phyloP scores from a whole-genome alignment of 23 red algal genomes.

The Gracilaria gracilis region DNA sequence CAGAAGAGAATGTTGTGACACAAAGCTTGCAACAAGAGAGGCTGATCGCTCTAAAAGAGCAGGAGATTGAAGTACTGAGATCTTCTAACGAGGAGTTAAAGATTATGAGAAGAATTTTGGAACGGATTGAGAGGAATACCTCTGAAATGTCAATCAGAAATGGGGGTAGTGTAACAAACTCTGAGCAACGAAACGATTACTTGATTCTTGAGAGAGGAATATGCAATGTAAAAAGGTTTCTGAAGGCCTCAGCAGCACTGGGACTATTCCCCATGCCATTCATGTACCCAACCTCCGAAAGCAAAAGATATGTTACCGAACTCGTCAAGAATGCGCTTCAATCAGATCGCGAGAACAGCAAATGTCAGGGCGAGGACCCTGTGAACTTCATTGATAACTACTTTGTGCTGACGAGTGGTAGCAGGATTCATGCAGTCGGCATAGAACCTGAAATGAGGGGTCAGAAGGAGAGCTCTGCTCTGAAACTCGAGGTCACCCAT shows the following conservation, averaged over 20 bases:
- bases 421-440: neutral
- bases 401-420: neutral
- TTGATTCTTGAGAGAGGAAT: neutral
- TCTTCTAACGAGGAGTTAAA: no score
- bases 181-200: neutral
- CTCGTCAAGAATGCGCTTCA: neutral
- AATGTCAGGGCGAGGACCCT: neutral
- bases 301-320: neutral
- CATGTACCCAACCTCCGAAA: neutral
- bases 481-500: neutral
- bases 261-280: neutral
- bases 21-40: no score
- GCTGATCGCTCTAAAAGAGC: no score
- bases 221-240: neutral
- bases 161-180: no score
- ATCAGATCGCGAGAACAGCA: neutral
- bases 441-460: neutral
- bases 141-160: no score
- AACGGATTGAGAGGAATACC: no score
- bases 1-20: no score
- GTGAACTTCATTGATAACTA: neutral
- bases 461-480: neutral
- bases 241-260: neutral
- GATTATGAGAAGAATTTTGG: no score
- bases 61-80: no score